phyloP scores from a whole-genome alignment of 768 basidiomycete species.

The Leccinum imitatum region DNA sequence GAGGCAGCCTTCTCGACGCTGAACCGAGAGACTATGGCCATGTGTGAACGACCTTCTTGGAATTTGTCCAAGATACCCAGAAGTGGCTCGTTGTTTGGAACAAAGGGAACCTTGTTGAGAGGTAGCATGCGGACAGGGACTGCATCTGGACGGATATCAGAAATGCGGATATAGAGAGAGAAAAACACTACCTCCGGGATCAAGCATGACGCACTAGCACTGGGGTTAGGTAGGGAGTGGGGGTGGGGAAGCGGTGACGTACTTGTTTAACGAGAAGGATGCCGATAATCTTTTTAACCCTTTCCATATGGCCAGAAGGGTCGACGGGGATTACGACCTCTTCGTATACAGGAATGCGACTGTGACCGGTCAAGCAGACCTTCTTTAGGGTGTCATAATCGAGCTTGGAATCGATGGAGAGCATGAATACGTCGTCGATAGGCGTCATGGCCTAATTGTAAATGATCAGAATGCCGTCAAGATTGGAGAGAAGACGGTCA shows the following conservation, averaged over 20 bases:
- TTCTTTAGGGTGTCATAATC: constrained; percentile 77
- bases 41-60: constrained; percentile 88
- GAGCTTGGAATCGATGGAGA: constrained; percentile 79
- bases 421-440: constrained; percentile 80
- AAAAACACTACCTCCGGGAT: constrained; percentile 63
- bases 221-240: neutral
- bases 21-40: constrained; percentile 85
- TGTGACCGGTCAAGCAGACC: constrained; percentile 79
- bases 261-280: constrained; percentile 84
- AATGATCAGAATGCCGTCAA: neutral
- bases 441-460: constrained; percentile 71
- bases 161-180: neutral
- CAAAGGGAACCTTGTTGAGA: constrained; percentile 82
- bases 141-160: constrained; percentile 51
- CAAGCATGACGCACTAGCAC: constrained; percentile 68
- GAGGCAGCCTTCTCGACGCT: constrained; percentile 72
- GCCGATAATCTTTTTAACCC: constrained; percentile 81
- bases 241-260: constrained; percentile 1
- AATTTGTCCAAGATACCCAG: constrained; percentile 85
- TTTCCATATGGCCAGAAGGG: constrained; percentile 39
- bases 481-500: neutral
- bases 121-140: constrained; percentile 81
- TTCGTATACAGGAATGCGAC: constrained; percentile 80
- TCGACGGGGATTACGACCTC: constrained; percentile 62
- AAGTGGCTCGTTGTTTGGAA: constrained; percentile 83